These are phyloP conservation scores for Inonotus obliquus DNA, from an alignment of 1,284 basidiomycete species.

Conservation along the genomic window DNA sequence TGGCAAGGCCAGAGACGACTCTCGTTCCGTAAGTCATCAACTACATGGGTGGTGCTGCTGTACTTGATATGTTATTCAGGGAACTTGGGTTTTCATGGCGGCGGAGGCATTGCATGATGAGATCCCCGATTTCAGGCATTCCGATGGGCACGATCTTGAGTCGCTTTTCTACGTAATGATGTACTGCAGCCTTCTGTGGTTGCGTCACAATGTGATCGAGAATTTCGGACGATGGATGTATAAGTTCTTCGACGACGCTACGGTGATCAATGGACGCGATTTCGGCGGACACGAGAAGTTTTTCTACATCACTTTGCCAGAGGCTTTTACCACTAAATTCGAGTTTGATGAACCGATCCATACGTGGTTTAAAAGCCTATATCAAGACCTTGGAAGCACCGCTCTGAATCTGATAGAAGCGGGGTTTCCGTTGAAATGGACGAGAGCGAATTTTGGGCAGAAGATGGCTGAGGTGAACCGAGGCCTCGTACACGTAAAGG, in stretches of 20 bases:
- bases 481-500: neutral
- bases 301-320: neutral
- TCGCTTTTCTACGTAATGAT: conserved; percentile 30
- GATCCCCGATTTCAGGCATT: conserved; percentile 21
- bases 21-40: conserved; percentile 26
- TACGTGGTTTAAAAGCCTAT: neutral
- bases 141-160: conserved; percentile 31
- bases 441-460: neutral
- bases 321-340: neutral
- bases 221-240: neutral
- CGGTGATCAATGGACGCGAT: neutral
- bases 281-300: neutral
- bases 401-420: too few relatives aligned
- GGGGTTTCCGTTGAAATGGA: neutral
- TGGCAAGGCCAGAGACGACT: conserved; percentile 34
- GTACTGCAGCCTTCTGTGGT: neutral
- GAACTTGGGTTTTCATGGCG: neutral
- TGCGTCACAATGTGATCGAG: neutral
- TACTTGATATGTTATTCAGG: neutral
- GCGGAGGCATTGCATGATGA: neutral
- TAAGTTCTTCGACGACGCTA: neutral
- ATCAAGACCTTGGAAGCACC: neutral
- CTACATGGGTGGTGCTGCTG: neutral
- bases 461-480: neutral
- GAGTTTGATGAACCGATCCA: too few relatives aligned